Evolutionary conservation across 2,329 filamentous ascomycete genomes (phyloP).

Genomic region (Claviceps quebecensis): DNA sequence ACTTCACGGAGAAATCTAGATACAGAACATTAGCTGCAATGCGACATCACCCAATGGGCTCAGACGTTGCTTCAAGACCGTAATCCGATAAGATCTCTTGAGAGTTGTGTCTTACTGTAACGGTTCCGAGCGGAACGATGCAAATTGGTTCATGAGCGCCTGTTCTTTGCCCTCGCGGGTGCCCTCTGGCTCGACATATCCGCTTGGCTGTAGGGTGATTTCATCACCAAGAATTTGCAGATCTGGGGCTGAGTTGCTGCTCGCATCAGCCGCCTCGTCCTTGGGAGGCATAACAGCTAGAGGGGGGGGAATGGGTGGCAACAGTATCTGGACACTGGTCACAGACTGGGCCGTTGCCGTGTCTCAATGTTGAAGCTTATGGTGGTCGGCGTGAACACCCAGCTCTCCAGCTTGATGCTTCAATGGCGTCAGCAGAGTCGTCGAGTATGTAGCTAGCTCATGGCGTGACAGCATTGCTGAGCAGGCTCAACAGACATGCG

Average conservation of each 20-base stretch:
- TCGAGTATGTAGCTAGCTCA: background rate
- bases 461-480: conserved; percentile 1
- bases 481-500: background rate
- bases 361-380: background rate
- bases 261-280: conserved; percentile 16
- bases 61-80: too few relatives aligned
- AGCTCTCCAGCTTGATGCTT: background rate
- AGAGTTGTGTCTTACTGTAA: conserved; percentile 31
- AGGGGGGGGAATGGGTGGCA: background rate
- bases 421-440: background rate
- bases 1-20: conserved; percentile 81
- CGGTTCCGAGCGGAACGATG: conserved; percentile 63
- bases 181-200: conserved; percentile 42
- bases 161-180: conserved; percentile 45
- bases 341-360: background rate
- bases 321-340: background rate
- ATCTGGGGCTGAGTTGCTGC: conserved; percentile 47
- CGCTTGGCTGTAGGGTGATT: conserved; percentile 61
- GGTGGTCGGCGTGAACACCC: background rate
- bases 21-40: background rate
- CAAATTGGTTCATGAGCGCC: conserved; percentile 67
- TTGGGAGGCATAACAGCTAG: conserved; percentile 17
- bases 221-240: conserved; percentile 62
- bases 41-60: background rate
- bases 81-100: too few relatives aligned